Conservation (phyloP, 2,329 filamentous ascomycete genomes). For the Aspergillus awamori region DNA sequence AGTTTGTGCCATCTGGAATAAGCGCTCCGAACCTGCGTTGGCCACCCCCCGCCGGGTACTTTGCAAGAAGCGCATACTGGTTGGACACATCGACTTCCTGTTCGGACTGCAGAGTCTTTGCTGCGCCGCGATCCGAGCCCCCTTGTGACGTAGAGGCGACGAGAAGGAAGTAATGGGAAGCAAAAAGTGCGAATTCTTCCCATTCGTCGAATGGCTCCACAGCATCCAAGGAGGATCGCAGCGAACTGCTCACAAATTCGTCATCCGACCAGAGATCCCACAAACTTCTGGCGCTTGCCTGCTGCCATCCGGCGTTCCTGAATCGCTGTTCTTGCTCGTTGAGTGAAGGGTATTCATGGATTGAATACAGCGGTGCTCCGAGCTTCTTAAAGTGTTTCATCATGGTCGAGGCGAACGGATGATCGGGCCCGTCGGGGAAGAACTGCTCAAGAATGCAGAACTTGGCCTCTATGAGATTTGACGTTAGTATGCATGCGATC, state of each 20-base stretch:
- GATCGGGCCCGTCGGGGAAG: constrained; percentile 72
- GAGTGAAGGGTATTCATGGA: constrained; percentile 69
- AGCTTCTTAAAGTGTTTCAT: constrained; percentile 79
- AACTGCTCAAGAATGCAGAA: constrained; percentile 89
- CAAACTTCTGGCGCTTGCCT: constrained; percentile 66
- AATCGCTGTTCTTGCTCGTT: constrained; percentile 72
- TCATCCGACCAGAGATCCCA: constrained; percentile 82
- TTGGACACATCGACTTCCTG: constrained; percentile 12
- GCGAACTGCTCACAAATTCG: constrained; percentile 62
- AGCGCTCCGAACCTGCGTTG: constrained; percentile 65
- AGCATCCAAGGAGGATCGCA: constrained; percentile 65
- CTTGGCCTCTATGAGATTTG: constrained; percentile 55
- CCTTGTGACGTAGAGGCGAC: constrained; percentile 56
- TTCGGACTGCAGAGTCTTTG: not conserved
- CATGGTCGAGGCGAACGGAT: constrained; percentile 89
- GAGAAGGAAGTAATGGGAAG: constrained; percentile 80
- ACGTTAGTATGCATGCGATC: constrained; percentile 9
- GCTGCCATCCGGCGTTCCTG: constrained; percentile 65
- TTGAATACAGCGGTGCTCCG: constrained; percentile 74
- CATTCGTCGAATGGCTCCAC: constrained; percentile 91
- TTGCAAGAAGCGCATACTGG: constrained; percentile 25
- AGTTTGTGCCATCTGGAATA: constrained; percentile 42
- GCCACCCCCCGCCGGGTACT: constrained; percentile 42
- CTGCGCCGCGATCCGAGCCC: not conserved
- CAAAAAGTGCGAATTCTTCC: constrained; percentile 89